Conservation (phyloP, 805 yeast species). For the Metschnikowia shivogae region DNA sequence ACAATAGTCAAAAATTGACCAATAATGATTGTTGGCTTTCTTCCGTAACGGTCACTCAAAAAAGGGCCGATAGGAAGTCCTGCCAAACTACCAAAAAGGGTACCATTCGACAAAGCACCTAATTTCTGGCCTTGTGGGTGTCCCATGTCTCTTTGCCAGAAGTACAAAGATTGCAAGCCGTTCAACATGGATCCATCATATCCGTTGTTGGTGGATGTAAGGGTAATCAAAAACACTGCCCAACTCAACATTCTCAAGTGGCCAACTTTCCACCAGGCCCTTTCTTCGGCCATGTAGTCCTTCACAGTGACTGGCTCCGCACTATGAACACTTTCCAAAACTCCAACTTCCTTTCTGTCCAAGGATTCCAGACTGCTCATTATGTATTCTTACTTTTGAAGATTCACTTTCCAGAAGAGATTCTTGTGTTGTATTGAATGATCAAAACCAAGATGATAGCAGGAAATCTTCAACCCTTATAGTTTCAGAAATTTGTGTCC, state of each 20-base stretch:
- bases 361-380: constrained; percentile 3
- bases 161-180: constrained; percentile 43
- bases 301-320: constrained; percentile 5
- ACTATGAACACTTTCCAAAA: neutral
- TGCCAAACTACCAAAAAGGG: constrained; percentile 35
- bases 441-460: neutral
- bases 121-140: constrained; percentile 19
- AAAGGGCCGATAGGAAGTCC: constrained; percentile 18
- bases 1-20: constrained; percentile 26
- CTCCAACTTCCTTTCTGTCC: neutral
- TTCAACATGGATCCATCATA: constrained; percentile 38
- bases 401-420: neutral
- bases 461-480: neutral
- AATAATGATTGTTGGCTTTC: constrained; percentile 31
- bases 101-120: constrained; percentile 22
- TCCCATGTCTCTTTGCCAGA: constrained; percentile 38
- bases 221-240: constrained; percentile 37
- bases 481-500: neutral
- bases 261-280: constrained; percentile 31
- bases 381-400: neutral
- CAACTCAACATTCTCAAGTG: constrained; percentile 37
- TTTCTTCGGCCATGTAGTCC: constrained; percentile 14
- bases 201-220: constrained; percentile 43
- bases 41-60: constrained; percentile 37
- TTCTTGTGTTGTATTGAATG: neutral